Evolutionary conservation across 768 basidiomycete genomes (phyloP), one percentile per base, ranked within the genome.

Genomic region (Naganishia friedmannii): DNA sequence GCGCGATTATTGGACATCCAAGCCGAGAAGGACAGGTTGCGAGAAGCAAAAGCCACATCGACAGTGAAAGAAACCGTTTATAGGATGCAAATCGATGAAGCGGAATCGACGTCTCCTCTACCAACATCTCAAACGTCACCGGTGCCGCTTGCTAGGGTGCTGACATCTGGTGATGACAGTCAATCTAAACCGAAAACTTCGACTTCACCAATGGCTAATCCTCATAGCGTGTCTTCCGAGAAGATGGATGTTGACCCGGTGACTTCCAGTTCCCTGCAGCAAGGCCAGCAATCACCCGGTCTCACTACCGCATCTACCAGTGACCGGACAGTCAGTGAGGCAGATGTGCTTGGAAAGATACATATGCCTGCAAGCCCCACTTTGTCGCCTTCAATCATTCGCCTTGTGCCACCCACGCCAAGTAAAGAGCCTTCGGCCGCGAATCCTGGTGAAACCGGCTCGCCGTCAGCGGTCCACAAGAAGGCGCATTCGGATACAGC

Each of bases 1-100:
- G 76, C 21, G 58, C 63, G 67, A 42, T 70, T 42, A 13, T 8
- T 65, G 57, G 10, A 39, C 19, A 37, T 56, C 19, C 58, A 65
- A 28, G 56, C 39, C 46, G 57, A n/a, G 6, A 10, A 29, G 39
- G 60, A 63, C 7, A 29, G 28, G 32, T 10, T 45, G 7, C 60
- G 60, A 21, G 39, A 26, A 26, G 9, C 29, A 6, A 26, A 26
- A 13, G 23, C 26, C 8, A 23, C 42, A 9, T 0, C n/a, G 17
- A 12, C 37, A 5, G 23, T 9, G 3, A 9, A 42, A 46, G 13
- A 26, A 37, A 15, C 19, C n/a, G 26, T 13, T 29, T 26, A 29
- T 26, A 10, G 60, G 28, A 63, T 63, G 60, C 60, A 63, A 26
- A 37, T 63, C 39, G 60, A 63, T 29, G 23, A 10, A 13, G 32